Evolutionary conservation across 306 rosid genomes (phyloP), one percentile per base, ranked within the genome.

Genomic region (Cucumis sativus): DNA sequence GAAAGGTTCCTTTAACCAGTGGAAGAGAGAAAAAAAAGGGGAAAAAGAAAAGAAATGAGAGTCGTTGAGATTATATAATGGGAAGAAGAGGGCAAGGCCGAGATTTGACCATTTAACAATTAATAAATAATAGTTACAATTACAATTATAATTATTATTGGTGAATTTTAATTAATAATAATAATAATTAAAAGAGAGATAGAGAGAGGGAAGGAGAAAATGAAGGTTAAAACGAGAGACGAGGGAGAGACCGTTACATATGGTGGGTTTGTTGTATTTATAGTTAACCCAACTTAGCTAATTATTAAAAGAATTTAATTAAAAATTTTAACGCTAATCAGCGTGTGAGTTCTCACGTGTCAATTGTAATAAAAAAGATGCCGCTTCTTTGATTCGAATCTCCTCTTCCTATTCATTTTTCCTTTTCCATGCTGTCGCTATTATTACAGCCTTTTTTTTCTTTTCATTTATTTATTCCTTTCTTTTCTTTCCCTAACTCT

Each of bases 81-180:
- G 75, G 85, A 77, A 80, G 84, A 66, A 64, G 23, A 55, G 69
- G 58, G 47, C 11, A 55, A 25, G 78, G 77, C 59, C 83, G 54
- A 57, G 3, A 59, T 55, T 86, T 80, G 82, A 82, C 88, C 90
- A 51, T 33, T 33, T 85, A 81, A 77, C 45, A 70, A 72, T 67
- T 75, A 33, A 33, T 3, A 33, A 33, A 33, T 33, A 33, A 33
- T 33, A 33, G 4, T 33, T 2, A 33, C 3, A 33, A 33, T 33
- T 30, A 30, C 2, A 30, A 30, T 2, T 2, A 30, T 30, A 30
- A 30, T 30, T 2, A 30, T 30, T 30, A 2, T 30, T 33, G 37
- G 37, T 33, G 37, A 72, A 71, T n/a, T 17, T 56, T n/a, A 41
- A 41, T 41, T 41, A 41, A 6, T 40, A 40, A 1, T 28, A 28